phyloP scores from a whole-genome alignment of 2,329 filamentous ascomycete genomes.

The Fusarium sp. region DNA sequence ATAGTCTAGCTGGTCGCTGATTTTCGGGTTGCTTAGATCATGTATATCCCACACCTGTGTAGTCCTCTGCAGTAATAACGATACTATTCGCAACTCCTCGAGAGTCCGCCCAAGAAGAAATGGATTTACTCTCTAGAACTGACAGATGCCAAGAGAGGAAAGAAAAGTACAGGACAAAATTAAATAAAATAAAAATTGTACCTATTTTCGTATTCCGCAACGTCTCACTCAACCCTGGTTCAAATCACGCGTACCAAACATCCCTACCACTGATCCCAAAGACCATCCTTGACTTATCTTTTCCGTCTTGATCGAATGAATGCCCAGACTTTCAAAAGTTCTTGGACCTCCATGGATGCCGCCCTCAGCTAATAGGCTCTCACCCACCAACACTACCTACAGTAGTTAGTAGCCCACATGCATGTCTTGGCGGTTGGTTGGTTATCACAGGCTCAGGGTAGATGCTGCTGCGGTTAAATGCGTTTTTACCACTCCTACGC shows the following conservation, averaged over 20 bases:
- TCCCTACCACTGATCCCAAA: not conserved
- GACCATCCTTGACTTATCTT: slow-evolving; percentile 20
- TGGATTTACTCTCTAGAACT: no score
- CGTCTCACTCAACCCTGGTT: slow-evolving; percentile 2
- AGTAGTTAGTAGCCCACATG: slow-evolving; percentile 18
- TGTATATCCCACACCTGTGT: no score
- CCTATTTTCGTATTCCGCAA: slow-evolving; percentile 19
- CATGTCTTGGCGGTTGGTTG: slow-evolving; percentile 20
- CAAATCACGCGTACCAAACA: not conserved
- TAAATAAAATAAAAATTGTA: not conserved
- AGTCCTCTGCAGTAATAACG: no score
- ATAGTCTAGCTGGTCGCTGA: no score
- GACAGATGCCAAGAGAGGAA: no score
- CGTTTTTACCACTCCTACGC: not conserved
- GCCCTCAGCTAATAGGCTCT: slow-evolving; percentile 14
- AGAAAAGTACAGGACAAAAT: no score
- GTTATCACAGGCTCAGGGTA: slow-evolving; percentile 33
- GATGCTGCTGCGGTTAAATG: slow-evolving; percentile 5
- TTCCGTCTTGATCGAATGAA: slow-evolving; percentile 20
- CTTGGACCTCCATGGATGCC: slow-evolving; percentile 14
- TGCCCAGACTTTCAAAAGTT: slow-evolving; percentile 37
- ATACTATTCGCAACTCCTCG: no score
- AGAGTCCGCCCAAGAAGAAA: no score
- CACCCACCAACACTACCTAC: slow-evolving; percentile 2
- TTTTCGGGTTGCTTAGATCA: no score